A percentile compares a stretch with the other conserved stretches of the same genome.
Evolutionary conservation across 2,329 filamentous ascomycete species (phyloP).

Genomic region (Fusarium xyrophilum): DNA sequence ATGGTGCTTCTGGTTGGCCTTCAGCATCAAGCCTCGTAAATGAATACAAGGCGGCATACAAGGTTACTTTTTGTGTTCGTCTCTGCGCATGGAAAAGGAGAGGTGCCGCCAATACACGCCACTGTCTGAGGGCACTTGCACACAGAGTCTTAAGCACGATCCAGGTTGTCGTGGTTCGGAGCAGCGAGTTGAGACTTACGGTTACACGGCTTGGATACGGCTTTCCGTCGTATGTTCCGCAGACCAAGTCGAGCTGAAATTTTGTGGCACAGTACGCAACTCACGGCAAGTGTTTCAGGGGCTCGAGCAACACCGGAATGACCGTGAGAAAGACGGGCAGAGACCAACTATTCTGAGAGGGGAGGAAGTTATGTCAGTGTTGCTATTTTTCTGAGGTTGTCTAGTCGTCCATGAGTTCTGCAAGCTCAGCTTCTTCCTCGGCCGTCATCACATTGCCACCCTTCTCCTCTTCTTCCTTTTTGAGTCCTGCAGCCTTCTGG

Average conservation of each 20-base stretch:
- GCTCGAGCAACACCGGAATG: background rate
- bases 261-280: conserved; percentile 14
- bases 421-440: conserved; percentile 92
- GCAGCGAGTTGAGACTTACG: background rate
- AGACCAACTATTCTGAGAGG: background rate
- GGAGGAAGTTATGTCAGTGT: background rate
- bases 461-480: conserved; percentile 56
- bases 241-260: conserved; percentile 24
- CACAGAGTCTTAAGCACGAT: conserved; percentile 16
- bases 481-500: conserved; percentile 56
- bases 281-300: conserved; percentile 2
- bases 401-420: conserved; percentile 83
- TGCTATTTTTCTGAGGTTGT: background rate
- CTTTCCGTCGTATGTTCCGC: conserved; percentile 2
- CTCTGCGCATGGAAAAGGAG: background rate
- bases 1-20: background rate
- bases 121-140: background rate
- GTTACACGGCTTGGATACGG: background rate
- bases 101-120: background rate
- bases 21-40: background rate
- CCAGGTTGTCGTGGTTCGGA: conserved; percentile 9
- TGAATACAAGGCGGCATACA: background rate
- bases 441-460: conserved; percentile 70
- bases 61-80: background rate
- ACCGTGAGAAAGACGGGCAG: background rate